Conservation (phyloP, 192 early-diverging fungal genomes). For the Coemansia sp. region DNA sequence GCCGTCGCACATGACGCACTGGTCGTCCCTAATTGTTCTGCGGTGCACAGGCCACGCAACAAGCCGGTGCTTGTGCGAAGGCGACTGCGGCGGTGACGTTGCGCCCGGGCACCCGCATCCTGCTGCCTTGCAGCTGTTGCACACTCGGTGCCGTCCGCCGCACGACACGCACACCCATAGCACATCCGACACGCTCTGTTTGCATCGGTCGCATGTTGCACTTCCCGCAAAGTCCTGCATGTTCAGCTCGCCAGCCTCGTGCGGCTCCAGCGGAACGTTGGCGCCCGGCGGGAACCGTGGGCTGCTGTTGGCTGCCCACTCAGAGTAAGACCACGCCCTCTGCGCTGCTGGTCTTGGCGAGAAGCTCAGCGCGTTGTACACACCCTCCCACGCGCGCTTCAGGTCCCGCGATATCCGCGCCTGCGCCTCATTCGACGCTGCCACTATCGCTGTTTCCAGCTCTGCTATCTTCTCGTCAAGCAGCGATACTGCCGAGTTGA, state of each 20-base stretch:
- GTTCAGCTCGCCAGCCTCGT: slow-evolving; percentile 1
- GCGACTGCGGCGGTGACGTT: not conserved
- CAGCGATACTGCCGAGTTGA: slow-evolving; percentile 39
- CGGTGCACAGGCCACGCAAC: slow-evolving; percentile 41
- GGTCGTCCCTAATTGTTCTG: slow-evolving; percentile 19
- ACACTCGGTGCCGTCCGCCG: slow-evolving; percentile 31
- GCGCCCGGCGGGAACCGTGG: slow-evolving; percentile 17
- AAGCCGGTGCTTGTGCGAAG: slow-evolving; percentile 11
- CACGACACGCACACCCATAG: slow-evolving; percentile 41
- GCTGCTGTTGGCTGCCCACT: slow-evolving; percentile 42
- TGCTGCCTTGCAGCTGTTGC: slow-evolving; percentile 33
- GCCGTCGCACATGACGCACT: slow-evolving; percentile 59
- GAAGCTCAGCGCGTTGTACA: slow-evolving; percentile 44
- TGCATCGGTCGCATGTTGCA: slow-evolving; percentile 19
- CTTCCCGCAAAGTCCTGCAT: not conserved
- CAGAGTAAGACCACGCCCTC: slow-evolving; percentile 15
- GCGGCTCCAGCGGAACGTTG: slow-evolving; percentile 43
- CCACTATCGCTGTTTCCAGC: slow-evolving; percentile 35
- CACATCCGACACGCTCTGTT: slow-evolving; percentile 20
- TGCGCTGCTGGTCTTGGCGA: slow-evolving; percentile 24
- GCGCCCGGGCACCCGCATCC: not conserved
- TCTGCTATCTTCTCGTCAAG: slow-evolving; percentile 48
- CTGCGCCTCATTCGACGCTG: slow-evolving; percentile 44
- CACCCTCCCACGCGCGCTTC: slow-evolving; percentile 48
- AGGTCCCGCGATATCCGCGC: slow-evolving; percentile 44